Evolutionary conservation across 768 basidiomycete genomes (phyloP).

Genomic region (Calocera viscosa): DNA sequence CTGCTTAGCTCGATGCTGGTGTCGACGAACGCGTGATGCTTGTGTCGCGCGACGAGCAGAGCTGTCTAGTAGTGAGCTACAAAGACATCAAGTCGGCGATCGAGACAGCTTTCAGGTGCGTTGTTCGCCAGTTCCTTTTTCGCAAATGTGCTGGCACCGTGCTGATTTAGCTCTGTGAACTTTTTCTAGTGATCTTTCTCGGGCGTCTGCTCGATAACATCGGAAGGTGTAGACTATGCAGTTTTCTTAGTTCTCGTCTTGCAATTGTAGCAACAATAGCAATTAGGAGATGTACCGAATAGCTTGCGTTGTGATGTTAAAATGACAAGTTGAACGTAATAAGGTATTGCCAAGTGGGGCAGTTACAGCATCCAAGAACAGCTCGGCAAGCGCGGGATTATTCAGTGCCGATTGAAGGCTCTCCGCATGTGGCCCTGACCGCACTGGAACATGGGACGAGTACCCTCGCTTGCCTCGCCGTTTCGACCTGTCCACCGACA

Average conservation of each 20-base stretch:
- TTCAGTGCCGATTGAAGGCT: not conserved
- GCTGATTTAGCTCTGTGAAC: too few species aligned
- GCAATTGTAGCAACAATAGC: slow-evolving; percentile 9
- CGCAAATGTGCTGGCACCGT: not conserved
- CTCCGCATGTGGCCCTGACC: slow-evolving; percentile 9
- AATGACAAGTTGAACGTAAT: slow-evolving; percentile 3
- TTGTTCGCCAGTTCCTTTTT: slow-evolving; percentile 12
- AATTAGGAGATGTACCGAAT: slow-evolving; percentile 8
- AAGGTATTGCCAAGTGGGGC: not conserved
- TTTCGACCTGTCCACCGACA: slow-evolving; percentile 8
- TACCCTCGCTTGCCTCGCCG: slow-evolving; percentile 3
- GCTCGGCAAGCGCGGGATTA: slow-evolving; percentile 5
- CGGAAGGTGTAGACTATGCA: not conserved
- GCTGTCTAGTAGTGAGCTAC: slow-evolving; percentile 85
- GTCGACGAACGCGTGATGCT: slow-evolving; percentile 92
- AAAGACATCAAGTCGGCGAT: slow-evolving; percentile 81
- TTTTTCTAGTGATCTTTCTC: slow-evolving; percentile 1
- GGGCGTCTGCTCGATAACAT: not conserved
- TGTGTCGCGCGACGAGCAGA: slow-evolving; percentile 88
- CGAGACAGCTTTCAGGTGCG: slow-evolving; percentile 70
- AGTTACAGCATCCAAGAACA: not conserved
- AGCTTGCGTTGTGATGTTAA: not conserved
- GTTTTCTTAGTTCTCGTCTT: not conserved
- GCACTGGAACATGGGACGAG: not conserved
- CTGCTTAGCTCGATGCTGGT: slow-evolving; percentile 69